Base-by-base conservation (phyloP, 78 protist genomes). In the Capsaspora owczarzaki region DNA sequence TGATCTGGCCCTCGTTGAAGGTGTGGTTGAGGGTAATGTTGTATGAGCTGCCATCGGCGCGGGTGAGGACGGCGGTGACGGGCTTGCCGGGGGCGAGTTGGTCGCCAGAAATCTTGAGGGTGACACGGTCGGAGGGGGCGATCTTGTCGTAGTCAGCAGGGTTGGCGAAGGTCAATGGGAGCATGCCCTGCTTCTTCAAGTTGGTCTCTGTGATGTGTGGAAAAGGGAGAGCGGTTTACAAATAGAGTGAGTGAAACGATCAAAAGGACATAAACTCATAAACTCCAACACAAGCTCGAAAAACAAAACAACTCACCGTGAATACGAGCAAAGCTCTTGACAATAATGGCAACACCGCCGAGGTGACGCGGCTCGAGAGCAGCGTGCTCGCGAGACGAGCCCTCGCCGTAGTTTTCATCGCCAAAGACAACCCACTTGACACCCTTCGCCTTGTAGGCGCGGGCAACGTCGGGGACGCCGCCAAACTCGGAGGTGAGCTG, bases 361-460 rank as follows among this genome's bases (percentile, higher is more conserved):
- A 95, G 86, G 74, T 88, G 89, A 70, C 97, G 89, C 76, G 96
- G 96, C 85, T 91, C 92, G 25, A 95, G 88, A 5, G 98, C 98
- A 41, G 98, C 98, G 85, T 95, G 98, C 91, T 95, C 98, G 79
- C 98, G 90, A 56, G 87, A 74, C 40, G 92, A 84, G 71, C 96
- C 96, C 84, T 95, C 98, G 53, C 98, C 98, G 78, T 92, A 92
- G 93, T 95, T 95, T 78, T 87, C 95, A 40, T 92, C 98, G 37
- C 98, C 98, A 42, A 95, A 33, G 60, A 92, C 96, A 8, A 92
- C 89, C 98, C 98, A 95, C 1, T n/a, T 23, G 37, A 91, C 69
- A 68, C 91, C 89, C 78, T 85, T 81, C 44, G 78, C 89, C 88
- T 92, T 90, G 92, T 95, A 95, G 61, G 49, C 82, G 61, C 95